Percentiles rank a stretch among this genome's conserved stretches.
phyloP scores from a whole-genome alignment of 1,139 yeast genomes.

The Candida sanyaensis region DNA sequence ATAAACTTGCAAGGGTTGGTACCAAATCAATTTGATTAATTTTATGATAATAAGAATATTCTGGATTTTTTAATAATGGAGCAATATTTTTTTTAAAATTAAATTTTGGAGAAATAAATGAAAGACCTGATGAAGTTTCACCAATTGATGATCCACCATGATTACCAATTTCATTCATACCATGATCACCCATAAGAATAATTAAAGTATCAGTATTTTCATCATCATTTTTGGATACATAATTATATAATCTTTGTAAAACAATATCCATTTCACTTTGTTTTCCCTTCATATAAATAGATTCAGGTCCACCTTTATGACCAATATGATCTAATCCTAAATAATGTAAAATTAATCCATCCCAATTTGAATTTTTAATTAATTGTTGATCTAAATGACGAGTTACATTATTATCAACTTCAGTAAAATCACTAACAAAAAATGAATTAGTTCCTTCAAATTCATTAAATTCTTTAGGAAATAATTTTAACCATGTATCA shows the following conservation, averaged over 20 bases:
- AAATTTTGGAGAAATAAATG: constrained; percentile 67
- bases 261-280: constrained; percentile 84
- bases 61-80: constrained; percentile 38
- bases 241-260: constrained; percentile 52
- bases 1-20: constrained; percentile 74
- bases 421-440: constrained; percentile 91
- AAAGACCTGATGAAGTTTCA: constrained; percentile 84
- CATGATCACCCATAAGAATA: constrained; percentile 90
- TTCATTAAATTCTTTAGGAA: constrained; percentile 64
- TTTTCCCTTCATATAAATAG: constrained; percentile 76
- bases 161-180: constrained; percentile 92
- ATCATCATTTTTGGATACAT: constrained; percentile 44
- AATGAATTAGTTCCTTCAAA: constrained; percentile 91
- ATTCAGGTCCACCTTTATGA: constrained; percentile 90
- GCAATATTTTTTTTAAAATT: constrained; percentile 24
- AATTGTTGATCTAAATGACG: constrained; percentile 72
- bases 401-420: constrained; percentile 91
- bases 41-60: constrained; percentile 52
- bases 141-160: constrained; percentile 95
- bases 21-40: constrained; percentile 86
- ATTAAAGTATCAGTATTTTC: constrained; percentile 62
- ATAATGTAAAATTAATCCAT: constrained; percentile 83
- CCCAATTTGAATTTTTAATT: constrained; percentile 56
- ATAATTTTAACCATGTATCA: constrained; percentile 94
- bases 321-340: constrained; percentile 97